Evolutionary conservation across 75 land plant species (phyloP), one percentile per base, ranked within the genome.

Genomic region (Selaginella tamariscina): DNA sequence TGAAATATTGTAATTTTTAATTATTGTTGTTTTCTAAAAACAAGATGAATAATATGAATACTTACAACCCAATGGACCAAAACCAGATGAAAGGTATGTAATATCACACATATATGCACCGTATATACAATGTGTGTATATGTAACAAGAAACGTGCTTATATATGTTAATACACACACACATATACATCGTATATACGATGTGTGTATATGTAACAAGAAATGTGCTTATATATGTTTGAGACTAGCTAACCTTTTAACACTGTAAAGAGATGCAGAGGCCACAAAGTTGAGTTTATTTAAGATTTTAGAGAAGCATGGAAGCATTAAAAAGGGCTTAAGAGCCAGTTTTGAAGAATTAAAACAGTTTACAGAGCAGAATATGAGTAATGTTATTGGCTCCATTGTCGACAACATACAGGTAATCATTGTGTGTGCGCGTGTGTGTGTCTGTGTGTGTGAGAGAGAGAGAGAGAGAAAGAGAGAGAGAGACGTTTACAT

Each of bases 281-380:
- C 23, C 18, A 27, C 5, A 5, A 39, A 39, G 5, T 15, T 39
- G 49, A 39, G 49, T 15, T 39, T 39, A 15, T 39, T 39, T 39
- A 39, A 39, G 49, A 39, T 39, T 59, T 59, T 59, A 23, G 62
- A 59, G 23, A 59, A n/a, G 62, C 62, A 59, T 15, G 49, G 49
- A 39, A 39, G 49, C 15, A 15, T 39, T 5, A 39, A 39, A 39
- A 15, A 39, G 5, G 49, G 49, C 15, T 15, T 39, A 5, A 39
- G 15, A 5, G 11, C 49, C 49, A 39, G 15, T 5, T 59, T 59
- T 26, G 26, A 59, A n/a, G 62, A 59, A 59, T 9, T 59, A 23
- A 8, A 59, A 23, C 62, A n/a, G 26, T 59, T 59, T n/a, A 59
- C 62, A 2, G 26, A 59, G 62, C 62, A 59, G 21, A 59, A 8